phyloP scores from a whole-genome alignment of 2,329 filamentous ascomycete species.

The Fusarium scirpi region DNA sequence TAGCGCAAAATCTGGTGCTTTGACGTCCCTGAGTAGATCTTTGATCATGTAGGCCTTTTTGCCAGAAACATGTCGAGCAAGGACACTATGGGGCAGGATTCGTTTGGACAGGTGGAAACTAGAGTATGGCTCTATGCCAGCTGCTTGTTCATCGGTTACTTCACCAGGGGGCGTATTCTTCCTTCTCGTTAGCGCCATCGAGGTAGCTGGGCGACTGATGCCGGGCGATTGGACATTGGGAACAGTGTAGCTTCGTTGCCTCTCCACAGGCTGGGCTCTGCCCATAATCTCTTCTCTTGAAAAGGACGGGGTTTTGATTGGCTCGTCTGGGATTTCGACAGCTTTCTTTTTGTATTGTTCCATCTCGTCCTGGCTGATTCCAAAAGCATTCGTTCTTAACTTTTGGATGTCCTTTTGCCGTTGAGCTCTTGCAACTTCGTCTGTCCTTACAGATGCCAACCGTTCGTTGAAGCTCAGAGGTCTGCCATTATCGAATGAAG shows the following conservation, averaged over 20 bases:
- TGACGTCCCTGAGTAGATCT: conserved; percentile 83
- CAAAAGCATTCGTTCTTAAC: conserved; percentile 67
- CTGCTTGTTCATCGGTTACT: conserved; percentile 45
- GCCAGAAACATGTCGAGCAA: conserved; percentile 80
- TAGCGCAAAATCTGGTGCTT: conserved; percentile 83
- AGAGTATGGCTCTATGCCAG: conserved; percentile 86
- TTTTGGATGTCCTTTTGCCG: conserved; percentile 65
- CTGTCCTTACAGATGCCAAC: conserved; percentile 75
- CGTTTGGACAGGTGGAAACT: conserved; percentile 85
- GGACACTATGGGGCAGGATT: conserved; percentile 81
- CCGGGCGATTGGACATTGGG: conserved; percentile 48
- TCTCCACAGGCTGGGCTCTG: conserved; percentile 40
- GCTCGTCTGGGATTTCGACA: conserved; percentile 64
- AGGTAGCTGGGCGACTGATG: conserved; percentile 29
- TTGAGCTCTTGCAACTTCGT: conserved; percentile 65
- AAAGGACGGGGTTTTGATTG: conserved; percentile 64
- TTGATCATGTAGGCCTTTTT: conserved; percentile 85
- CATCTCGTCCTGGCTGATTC: conserved; percentile 68
- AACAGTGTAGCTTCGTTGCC: conserved; percentile 60
- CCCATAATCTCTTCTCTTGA: conserved; percentile 73
- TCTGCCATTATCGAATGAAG: conserved; percentile 50
- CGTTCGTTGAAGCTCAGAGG: conserved; percentile 83
- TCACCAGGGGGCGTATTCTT: conserved; percentile 39
- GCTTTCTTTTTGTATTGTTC: conserved; percentile 70
- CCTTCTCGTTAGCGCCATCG: conserved; percentile 16